A percentile compares a stretch with the other conserved stretches of the same genome.
Evolutionary conservation across 192 early-diverging fungal genomes (phyloP).

Genomic region (Linnemannia schmuckeri): DNA sequence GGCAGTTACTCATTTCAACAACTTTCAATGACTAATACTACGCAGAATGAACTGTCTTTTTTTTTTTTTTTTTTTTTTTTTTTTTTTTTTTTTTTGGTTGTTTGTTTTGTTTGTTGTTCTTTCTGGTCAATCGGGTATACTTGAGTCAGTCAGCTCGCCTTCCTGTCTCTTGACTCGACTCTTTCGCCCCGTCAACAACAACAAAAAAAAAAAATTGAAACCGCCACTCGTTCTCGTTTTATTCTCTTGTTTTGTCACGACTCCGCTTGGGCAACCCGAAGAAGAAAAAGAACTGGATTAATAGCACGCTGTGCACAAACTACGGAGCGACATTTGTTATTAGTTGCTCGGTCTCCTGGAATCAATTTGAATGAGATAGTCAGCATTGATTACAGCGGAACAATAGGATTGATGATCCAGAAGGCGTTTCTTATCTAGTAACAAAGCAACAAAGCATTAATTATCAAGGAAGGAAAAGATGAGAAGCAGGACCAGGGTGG

Average conservation of each 20-base stretch:
- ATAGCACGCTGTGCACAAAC: background rate
- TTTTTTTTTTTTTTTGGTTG: background rate
- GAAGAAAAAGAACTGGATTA: background rate
- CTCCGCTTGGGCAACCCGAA: constrained; percentile 4
- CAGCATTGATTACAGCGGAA: too few species aligned
- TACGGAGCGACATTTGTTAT: background rate
- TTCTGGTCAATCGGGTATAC: background rate
- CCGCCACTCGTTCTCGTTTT: background rate
- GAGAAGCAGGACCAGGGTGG: background rate
- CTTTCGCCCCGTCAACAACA: background rate
- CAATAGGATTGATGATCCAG: too few species aligned
- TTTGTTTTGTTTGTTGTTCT: background rate
- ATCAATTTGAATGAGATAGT: too few species aligned
- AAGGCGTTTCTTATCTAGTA: background rate
- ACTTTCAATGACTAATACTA: background rate
- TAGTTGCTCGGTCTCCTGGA: too few species aligned
- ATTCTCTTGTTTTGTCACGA: background rate
- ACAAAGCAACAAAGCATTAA: background rate
- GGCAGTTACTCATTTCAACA: background rate
- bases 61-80: constrained; percentile 8
- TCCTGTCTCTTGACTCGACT: background rate
- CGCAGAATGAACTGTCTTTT: background rate
- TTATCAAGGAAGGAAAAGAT: too few species aligned
- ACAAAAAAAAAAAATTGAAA: background rate
- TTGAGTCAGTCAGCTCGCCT: background rate